Conservation (phyloP, 441 rosid genomes). For the Isatis lusitanica region DNA sequence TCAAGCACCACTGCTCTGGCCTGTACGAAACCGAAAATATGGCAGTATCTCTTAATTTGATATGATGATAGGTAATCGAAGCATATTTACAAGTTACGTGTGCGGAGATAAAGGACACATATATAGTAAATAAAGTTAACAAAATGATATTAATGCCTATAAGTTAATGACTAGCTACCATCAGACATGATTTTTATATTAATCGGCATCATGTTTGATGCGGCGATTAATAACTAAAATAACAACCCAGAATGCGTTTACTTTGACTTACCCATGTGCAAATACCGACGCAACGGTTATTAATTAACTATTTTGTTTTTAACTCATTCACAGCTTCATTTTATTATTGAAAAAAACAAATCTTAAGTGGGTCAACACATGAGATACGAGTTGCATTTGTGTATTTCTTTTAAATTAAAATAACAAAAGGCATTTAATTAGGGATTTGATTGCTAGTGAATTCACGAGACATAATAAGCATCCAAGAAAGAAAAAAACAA, state of each 20-base stretch:
- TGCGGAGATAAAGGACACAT: too few relatives aligned
- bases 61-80: not conserved
- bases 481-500: conserved; percentile 22
- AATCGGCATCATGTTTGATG: conserved; percentile 35
- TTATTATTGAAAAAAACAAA: not conserved
- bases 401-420: not conserved
- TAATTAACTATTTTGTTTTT: conserved; percentile 22
- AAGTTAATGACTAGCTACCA: conserved; percentile 30
- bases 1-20: not conserved
- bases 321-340: conserved; percentile 21
- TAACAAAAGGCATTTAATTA: conserved; percentile 17
- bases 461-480: conserved; percentile 31
- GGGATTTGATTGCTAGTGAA: conserved; percentile 31
- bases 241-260: conserved; percentile 34
- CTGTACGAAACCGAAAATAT: not conserved
- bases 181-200: conserved; percentile 30
- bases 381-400: conserved; percentile 25
- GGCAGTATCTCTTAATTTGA: not conserved
- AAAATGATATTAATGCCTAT: conserved; percentile 6
- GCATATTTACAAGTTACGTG: not conserved
- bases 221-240: conserved; percentile 38
- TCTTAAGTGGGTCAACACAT: conserved; percentile 36
- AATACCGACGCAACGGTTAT: conserved; percentile 31
- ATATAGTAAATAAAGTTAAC: not conserved
- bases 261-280: conserved; percentile 43